A percentile compares a stretch with the other conserved stretches of the same genome.
phyloP scores from a whole-genome alignment of 192 early-diverging fungal species.

The Chytriomyces sp. region DNA sequence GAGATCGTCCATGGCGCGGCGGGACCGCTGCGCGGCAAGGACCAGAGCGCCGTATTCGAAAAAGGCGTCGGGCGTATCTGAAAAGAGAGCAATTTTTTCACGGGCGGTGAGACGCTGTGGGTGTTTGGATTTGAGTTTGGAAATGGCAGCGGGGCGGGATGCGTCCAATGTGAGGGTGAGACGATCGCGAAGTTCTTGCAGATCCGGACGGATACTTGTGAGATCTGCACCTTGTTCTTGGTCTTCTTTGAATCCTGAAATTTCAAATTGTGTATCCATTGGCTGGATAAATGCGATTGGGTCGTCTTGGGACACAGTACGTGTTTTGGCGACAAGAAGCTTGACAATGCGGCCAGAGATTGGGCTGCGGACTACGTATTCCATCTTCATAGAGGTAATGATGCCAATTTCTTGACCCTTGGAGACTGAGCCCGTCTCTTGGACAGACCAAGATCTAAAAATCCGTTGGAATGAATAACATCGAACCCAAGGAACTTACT shows the following conservation, averaged over 20 bases:
- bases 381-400: not conserved
- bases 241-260: too few species aligned
- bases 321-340: not conserved
- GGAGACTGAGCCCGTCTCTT: too few species aligned
- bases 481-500: too few species aligned
- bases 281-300: too few species aligned
- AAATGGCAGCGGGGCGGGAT: not conserved
- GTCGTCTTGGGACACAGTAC: not conserved
- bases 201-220: slow-evolving; percentile 1
- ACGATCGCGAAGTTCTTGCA: not conserved
- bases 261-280: too few species aligned
- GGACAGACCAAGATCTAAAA: too few species aligned
- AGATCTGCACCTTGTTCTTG: too few species aligned
- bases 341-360: too few species aligned
- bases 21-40: slow-evolving; percentile 19
- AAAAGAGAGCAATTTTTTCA: slow-evolving; percentile 11
- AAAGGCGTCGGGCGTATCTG: slow-evolving; percentile 20
- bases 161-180: not conserved
- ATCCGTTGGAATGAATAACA: slow-evolving; percentile 1
- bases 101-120: slow-evolving; percentile 5
- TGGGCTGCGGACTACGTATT: not conserved
- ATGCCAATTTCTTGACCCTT: not conserved
- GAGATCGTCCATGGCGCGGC: slow-evolving; percentile 29
- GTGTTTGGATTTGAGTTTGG: not conserved
- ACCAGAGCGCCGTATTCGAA: slow-evolving; percentile 35